Percentiles rank a stretch among this genome's conserved stretches.
phyloP scores from a whole-genome alignment of 1,284 basidiomycete species.

The Trichosporon asahii region DNA sequence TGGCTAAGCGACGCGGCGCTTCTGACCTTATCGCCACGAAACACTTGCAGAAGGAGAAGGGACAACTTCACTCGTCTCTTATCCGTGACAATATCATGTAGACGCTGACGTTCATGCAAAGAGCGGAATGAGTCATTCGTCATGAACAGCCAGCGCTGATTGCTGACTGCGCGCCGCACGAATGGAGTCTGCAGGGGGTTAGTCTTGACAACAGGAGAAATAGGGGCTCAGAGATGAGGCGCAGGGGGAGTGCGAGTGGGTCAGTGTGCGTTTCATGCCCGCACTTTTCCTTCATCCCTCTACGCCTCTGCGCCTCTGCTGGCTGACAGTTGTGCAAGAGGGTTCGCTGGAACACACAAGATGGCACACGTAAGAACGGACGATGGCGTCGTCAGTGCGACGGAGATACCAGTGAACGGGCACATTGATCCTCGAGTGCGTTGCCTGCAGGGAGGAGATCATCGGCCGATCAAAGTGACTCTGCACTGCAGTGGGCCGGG shows the following conservation, averaged over 20 bases:
- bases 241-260: too few relatives aligned
- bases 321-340: too few relatives aligned
- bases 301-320: too few relatives aligned
- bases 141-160: background rate
- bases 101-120: too few relatives aligned
- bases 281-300: background rate
- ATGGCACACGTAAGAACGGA: background rate
- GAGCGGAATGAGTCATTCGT: background rate
- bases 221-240: background rate
- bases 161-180: background rate
- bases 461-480: too few relatives aligned
- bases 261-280: background rate
- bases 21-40: too few relatives aligned
- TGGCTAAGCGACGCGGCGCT: too few relatives aligned
- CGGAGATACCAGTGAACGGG: background rate
- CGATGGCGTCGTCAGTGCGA: background rate
- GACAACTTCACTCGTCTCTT: too few relatives aligned
- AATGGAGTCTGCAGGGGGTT: constrained; percentile 3
- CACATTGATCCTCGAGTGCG: background rate
- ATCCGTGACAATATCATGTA: too few relatives aligned
- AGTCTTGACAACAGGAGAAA: background rate
- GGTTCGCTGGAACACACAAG: background rate
- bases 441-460: too few relatives aligned
- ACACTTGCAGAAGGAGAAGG: too few relatives aligned
- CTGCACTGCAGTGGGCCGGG: too few relatives aligned